Evolutionary conservation across 192 early-diverging fungal species (phyloP).

Genomic region (Coemansia sp.): DNA sequence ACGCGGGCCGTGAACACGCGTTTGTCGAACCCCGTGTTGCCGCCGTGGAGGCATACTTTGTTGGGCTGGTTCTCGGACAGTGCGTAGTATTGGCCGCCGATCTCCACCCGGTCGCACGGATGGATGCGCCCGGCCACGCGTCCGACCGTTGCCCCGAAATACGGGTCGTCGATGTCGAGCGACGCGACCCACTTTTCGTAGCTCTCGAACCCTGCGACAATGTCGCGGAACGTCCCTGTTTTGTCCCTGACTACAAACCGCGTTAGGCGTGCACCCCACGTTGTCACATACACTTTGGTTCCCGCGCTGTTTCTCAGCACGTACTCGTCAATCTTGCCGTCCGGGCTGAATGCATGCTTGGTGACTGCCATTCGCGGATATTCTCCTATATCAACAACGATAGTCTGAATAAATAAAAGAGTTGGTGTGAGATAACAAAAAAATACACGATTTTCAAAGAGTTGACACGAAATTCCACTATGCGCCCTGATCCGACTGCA

Average conservation of each 20-base stretch:
- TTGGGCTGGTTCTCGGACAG: constrained; percentile 69
- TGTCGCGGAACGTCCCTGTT: constrained; percentile 55
- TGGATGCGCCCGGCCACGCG: constrained; percentile 65
- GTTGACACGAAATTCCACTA: no score
- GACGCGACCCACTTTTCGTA: constrained; percentile 54
- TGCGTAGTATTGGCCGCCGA: constrained; percentile 58
- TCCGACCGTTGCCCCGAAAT: constrained; percentile 78
- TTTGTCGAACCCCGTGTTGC: constrained; percentile 70
- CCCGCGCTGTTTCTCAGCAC: constrained; percentile 30
- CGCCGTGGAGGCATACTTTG: constrained; percentile 81
- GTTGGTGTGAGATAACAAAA: no score
- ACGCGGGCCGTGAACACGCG: constrained; percentile 57
- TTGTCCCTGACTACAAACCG: constrained; percentile 63
- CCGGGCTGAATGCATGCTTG: constrained; percentile 34
- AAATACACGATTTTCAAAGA: no score
- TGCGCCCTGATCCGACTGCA: no score
- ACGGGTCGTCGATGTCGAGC: constrained; percentile 57
- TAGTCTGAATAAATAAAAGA: no score
- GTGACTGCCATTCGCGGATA: constrained; percentile 25
- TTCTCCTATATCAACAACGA: no score
- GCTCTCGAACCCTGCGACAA: constrained; percentile 73
- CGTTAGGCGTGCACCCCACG: constrained; percentile 69
- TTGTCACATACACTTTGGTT: constrained; percentile 45
- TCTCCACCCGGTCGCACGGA: constrained; percentile 54
- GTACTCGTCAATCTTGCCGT: constrained; percentile 29